Evolutionary conservation across 768 basidiomycete species (phyloP), one percentile per base, ranked within the genome.

Genomic region (Kwoniella shandongensis): DNA sequence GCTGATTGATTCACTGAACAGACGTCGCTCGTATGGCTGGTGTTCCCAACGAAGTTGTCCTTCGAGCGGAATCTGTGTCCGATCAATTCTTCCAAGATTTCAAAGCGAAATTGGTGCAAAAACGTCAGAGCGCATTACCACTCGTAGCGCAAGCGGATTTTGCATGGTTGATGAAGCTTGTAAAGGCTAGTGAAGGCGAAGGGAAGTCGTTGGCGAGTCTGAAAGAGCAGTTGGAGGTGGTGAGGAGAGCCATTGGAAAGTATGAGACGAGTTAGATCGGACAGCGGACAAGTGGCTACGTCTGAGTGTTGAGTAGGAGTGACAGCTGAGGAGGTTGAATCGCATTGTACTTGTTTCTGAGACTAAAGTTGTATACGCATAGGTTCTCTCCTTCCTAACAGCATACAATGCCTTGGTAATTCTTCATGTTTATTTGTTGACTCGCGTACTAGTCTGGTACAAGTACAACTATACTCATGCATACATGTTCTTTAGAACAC

Each of bases 21-120:
- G 76, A 77, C 70, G 94, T 98, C 40, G 96, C 96, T 26, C 88
- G 87, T 65, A 82, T 99, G 42, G 96, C 94, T 3, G 96, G 94
- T 4, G 91, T 98, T 0, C 91, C 92, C 1, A 72, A 81, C 13
- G 62, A 49, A 25, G 89, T 99, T 15, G 91, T 99, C 38, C 81
- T 87, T 58, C 85, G 96, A 3, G 96, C 96, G 3, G 91, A 92
- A 63, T 76, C 83, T 23, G 84, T 98, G 44, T 96, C 93, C 13
- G 83, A 83, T 51, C 86, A 89, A 68, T 93, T 93, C 72, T 89
- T 91, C 0, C 79, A 84, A 63, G 85, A 92, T 66, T 98, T 98
- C 81, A 83, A 88, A 68, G 80, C 82, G 59, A 85, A 85, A 71
- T 79, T 88, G 76, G 79, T 80, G 63, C 73, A 74, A 76, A 59